Evolutionary conservation across 139 green algal genomes (phyloP).

Genomic region (Limnomonas spitsbergensis): DNA sequence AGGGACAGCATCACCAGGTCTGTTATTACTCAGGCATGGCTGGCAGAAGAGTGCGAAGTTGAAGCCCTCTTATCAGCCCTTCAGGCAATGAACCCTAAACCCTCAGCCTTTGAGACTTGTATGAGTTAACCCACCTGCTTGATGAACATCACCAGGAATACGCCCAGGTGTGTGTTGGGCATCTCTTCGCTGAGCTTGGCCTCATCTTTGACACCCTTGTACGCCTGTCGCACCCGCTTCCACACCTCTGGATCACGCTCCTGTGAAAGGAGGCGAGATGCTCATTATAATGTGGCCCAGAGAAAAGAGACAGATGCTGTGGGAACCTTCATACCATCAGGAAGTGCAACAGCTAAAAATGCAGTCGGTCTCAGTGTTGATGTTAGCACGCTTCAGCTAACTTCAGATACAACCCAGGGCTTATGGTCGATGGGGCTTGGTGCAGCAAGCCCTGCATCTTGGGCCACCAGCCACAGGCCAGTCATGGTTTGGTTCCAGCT

Average conservation of each 20-base stretch:
- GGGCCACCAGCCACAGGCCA: too few species aligned
- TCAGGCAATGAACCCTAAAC: too few species aligned
- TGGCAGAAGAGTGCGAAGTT: too few species aligned
- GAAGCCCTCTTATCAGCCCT: too few species aligned
- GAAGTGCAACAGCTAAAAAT: neutral
- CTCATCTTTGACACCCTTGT: slow-evolving; percentile 26
- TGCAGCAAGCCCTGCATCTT: too few species aligned
- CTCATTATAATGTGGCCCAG: neutral
- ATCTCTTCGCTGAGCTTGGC: slow-evolving; percentile 21
- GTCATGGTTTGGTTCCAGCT: too few species aligned
- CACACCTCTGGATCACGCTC: slow-evolving; percentile 12
- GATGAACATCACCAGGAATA: slow-evolving; percentile 31
- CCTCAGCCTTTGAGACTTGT: too few species aligned
- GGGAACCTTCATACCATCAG: slow-evolving; percentile 10
- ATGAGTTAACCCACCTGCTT: slow-evolving; percentile 34
- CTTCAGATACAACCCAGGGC: too few species aligned
- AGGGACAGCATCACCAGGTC: neutral
- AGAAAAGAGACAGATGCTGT: too few species aligned
- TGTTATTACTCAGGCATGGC: neutral
- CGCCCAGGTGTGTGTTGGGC: slow-evolving; percentile 23
- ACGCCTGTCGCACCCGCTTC: slow-evolving; percentile 13
- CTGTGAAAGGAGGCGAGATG: neutral
- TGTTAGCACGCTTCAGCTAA: too few species aligned
- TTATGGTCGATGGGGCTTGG: too few species aligned
- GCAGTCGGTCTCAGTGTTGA: too few species aligned